phyloP scores from a whole-genome alignment of 2,329 filamentous ascomycete genomes.

The Fulvia fulva region DNA sequence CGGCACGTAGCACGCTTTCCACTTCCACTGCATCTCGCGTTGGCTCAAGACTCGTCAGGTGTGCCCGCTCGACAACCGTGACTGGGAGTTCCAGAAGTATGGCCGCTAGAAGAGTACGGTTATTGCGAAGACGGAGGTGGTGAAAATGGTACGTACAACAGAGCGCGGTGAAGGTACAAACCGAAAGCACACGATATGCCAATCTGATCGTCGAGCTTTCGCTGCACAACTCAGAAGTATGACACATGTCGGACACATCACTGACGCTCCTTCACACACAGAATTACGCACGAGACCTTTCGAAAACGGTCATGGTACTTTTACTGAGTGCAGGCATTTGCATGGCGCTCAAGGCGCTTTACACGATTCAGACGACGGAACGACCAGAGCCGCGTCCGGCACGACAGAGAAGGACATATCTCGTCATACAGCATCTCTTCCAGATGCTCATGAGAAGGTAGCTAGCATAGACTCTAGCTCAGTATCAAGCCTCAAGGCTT shows the following conservation, averaged over 20 bases:
- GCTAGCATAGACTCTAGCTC: neutral
- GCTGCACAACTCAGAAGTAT: neutral
- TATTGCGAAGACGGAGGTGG: neutral
- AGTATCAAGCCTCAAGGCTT: neutral
- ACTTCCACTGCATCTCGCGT: constrained; percentile 98
- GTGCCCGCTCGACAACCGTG: constrained; percentile 92
- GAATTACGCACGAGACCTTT: neutral
- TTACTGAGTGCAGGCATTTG: constrained; percentile 4
- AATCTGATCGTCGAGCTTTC: neutral
- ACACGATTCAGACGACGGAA: neutral
- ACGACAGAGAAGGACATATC: neutral
- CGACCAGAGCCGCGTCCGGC: neutral
- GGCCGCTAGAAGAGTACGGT: constrained; percentile 52
- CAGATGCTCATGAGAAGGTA: neutral
- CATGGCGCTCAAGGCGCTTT: constrained; percentile 7
- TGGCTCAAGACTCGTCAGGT: constrained; percentile 99
- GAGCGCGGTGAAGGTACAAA: neutral
- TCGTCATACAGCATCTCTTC: neutral
- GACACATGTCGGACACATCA: neutral
- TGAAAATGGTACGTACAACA: neutral
- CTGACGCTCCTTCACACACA: neutral
- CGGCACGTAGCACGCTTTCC: constrained; percentile 79
- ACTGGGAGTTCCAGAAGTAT: constrained; percentile 99
- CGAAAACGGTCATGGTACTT: neutral
- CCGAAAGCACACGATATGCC: neutral